Base-by-base conservation (phyloP, 2,329 filamentous ascomycete species). In the Diaporthe sp. region DNA sequence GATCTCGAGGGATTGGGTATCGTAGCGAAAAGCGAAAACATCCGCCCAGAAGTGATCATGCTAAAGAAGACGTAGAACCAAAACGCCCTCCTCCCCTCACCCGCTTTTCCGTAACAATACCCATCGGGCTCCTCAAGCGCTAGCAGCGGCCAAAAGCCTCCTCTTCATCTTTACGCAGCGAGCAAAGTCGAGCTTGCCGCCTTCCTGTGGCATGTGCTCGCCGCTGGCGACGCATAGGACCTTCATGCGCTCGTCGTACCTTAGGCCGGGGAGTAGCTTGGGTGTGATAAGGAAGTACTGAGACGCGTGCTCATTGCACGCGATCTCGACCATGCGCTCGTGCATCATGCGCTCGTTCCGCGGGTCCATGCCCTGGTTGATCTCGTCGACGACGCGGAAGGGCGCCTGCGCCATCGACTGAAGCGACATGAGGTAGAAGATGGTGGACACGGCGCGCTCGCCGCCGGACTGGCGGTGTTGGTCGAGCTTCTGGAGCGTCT, bases 301-400 rank as follows among this genome's bases (percentile, higher is more conserved):
- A 79, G 88, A 90, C n/a, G 91, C 92, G 83, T 94, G 92, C 84
- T 95, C 93, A 79, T 92, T 91, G 84, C 97, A 98, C 58, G 97
- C 97, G 82, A 99, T 98, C 81, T 98, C 95, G 12, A 99, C 97
- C 94, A 99, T 97, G 78, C 97, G 94, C 82, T 96, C 95, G 85
- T 99, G 97, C 22, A 99, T 96, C 91, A 98, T 97, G 80, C 97
- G 94, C 85, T 99, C 97, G 85, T 99, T 99, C 81, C 97, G 93
- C 58, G 96, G 97, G 84, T 99, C 97, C 97, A 99, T 99, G 79
- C 97, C 97, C 86, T 99, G 97, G 82, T 99, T 99, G 88, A 99
- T 99, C 86, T 99, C 97, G 85, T 99, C 97, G 76, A 99, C 97
- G 68, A 99, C 96, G 71, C 97, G 95, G 90, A 99, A 99, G 1